Base-by-base conservation (phyloP, 1,284 basidiomycete genomes). In the Melanopsichium pennsylvanicum region DNA sequence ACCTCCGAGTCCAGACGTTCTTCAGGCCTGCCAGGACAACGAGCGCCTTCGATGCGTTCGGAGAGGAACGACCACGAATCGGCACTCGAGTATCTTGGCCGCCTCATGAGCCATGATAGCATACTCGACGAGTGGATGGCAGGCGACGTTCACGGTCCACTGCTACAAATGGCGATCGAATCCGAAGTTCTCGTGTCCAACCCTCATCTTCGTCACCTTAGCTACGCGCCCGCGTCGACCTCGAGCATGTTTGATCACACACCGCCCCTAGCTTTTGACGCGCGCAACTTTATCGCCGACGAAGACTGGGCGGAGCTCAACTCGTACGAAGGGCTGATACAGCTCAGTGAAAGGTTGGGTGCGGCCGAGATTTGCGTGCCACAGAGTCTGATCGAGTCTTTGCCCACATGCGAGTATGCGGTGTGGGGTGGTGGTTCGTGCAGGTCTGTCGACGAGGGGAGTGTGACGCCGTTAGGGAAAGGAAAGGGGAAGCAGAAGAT, bases 251-350 rank as follows among this genome's bases (percentile, higher is more conserved):
- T 45, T 15, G 45, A 40, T 26, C 35, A 37, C 19, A 18, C 26
- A 0, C 35, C 45, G 22, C 44, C 40, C 18, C 37, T 61, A 16
- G 51, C 57, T 2, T 42, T 58, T 27, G 64, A 68, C 23, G 48
- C 54, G 27, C 54, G 58, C 41, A 61, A 68, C 45, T 68, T 62
- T 39, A 50, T 68, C 42, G 38, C 64, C 15, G 64, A 68, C 23
- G 60, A 69, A 26, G 66, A 69, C 18, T 69, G 60, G 66, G 59
- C 54, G 15, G 47, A 44, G 40, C 39, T 58, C 43, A 58, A 59
- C n/a, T 51, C 59, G 26, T 69, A 59, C 40, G 66, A 69, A 37
- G 42, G 49, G 3, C 51, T 69, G 12, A 43, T 60, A 56, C 50
- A 44, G 35, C 39, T 69, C 9, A 32, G 50, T 40, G 59, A 63